These are phyloP conservation scores for Beta macrorhiza DNA, from an alignment of 179 eudicot genomes.

Conservation along the genomic window DNA sequence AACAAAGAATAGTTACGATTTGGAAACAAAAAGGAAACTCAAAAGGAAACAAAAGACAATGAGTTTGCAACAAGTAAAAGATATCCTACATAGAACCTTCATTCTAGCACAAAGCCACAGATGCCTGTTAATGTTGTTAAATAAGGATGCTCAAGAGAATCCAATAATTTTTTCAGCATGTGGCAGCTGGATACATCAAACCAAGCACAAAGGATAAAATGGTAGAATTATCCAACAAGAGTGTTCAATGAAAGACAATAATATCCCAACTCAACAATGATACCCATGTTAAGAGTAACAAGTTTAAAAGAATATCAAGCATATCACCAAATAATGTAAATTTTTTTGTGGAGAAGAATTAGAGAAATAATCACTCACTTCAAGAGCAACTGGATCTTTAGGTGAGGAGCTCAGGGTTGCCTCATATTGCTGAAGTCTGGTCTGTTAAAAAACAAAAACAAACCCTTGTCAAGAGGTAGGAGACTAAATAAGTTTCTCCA, in stretches of 20 bases:
- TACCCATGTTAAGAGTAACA: neutral
- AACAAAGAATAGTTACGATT: neutral
- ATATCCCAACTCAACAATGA: neutral
- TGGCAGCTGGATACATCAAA: neutral
- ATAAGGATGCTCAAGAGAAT: neutral
- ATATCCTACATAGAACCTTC: neutral
- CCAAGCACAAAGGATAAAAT: neutral
- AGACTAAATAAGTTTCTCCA: neutral
- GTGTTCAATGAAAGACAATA: neutral
- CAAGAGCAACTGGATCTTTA: constrained; percentile 69
- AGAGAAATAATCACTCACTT: constrained; percentile 50
- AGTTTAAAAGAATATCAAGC: neutral
- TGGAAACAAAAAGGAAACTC: neutral
- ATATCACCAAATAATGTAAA: neutral
- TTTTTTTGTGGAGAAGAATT: neutral
- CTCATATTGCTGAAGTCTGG: constrained; percentile 73
- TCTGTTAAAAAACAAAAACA: constrained; percentile 47
- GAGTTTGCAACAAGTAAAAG: neutral
- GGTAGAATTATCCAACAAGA: neutral
- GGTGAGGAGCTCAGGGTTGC: constrained; percentile 62
- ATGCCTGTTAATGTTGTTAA: neutral
- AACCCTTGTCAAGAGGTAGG: constrained; percentile 27
- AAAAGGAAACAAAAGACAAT: neutral
- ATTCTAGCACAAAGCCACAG: neutral
- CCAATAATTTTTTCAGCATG: neutral